Conservation (phyloP, 768 basidiomycete genomes). For the Tricholoma flavovirens region DNA sequence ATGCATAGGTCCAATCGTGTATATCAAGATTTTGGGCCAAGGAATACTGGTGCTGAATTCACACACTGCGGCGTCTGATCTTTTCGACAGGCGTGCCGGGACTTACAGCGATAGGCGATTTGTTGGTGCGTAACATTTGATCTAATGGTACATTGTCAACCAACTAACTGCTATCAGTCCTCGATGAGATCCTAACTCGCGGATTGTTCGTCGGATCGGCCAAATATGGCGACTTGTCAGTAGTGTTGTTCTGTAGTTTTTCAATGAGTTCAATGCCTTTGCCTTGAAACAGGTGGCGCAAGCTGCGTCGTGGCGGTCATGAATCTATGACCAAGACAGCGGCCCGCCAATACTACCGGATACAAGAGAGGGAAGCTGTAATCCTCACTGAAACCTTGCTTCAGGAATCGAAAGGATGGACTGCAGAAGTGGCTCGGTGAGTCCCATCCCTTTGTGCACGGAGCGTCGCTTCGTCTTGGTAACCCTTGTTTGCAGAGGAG, state of each 20-base stretch:
- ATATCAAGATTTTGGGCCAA: constrained; percentile 30
- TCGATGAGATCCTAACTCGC: constrained; percentile 20
- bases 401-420: constrained; percentile 1
- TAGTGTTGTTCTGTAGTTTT: not conserved
- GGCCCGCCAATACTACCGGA: not conserved
- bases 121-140: constrained; percentile 6
- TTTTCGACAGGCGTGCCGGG: constrained; percentile 26
- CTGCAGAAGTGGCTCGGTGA: constrained; percentile 5
- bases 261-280: not conserved
- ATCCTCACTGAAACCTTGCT: constrained; percentile 3
- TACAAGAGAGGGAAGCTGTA: constrained; percentile 3
- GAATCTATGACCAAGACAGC: constrained; percentile 7
- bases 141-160: not conserved
- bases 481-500: not conserved
- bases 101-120: constrained; percentile 22
- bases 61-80: constrained; percentile 24
- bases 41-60: constrained; percentile 31
- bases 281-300: constrained; percentile 11
- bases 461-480: not conserved
- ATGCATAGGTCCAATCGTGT: constrained; percentile 21
- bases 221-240: constrained; percentile 19
- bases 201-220: constrained; percentile 21
- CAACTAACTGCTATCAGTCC: not conserved
- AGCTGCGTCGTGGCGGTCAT: constrained; percentile 16
- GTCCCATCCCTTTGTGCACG: not conserved